Percentiles rank a stretch among this genome's conserved stretches.
These are phyloP conservation scores for Erythrobasidium yunnanense DNA, from an alignment of 768 basidiomycete species.

Conservation along the genomic window DNA sequence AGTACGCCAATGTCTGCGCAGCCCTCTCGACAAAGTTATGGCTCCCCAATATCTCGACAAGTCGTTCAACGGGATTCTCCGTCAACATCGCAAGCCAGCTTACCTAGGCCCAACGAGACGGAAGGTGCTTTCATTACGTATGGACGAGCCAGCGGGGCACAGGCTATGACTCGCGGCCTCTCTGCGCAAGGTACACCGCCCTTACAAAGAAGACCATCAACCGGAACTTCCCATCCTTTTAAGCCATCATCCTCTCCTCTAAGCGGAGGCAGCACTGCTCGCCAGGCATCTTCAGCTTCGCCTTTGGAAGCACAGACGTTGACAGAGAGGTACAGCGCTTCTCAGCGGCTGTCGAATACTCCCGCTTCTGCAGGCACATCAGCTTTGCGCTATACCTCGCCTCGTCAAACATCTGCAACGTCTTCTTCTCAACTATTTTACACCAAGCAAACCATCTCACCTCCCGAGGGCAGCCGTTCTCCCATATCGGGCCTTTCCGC, in stretches of 20 bases:
- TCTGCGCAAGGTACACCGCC: neutral
- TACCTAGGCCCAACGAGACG: neutral
- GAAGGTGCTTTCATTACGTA: slow-evolving; percentile 11
- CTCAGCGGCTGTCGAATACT: neutral
- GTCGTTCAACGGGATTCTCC: no score
- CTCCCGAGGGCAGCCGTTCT: slow-evolving; percentile 4
- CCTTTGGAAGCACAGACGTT: neutral
- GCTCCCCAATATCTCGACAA: no score
- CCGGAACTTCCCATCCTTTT: slow-evolving; percentile 23
- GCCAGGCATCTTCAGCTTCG: neutral
- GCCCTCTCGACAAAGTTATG: neutral
- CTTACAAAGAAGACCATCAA: neutral
- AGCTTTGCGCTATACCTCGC: no score
- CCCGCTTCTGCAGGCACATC: no score
- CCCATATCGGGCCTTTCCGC: slow-evolving; percentile 15
- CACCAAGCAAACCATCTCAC: slow-evolving; percentile 16
- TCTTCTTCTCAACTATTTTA: slow-evolving; percentile 17
- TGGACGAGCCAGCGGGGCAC: neutral
- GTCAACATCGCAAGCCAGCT: no score
- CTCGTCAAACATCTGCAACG: neutral
- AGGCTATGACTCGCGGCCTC: neutral
- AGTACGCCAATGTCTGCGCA: neutral
- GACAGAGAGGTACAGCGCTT: neutral
- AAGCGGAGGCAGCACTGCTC: neutral
- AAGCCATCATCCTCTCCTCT: slow-evolving; percentile 5